Base-by-base conservation (phyloP, 2,329 filamentous ascomycete species). In the Ophiocordyceps sinensis region DNA sequence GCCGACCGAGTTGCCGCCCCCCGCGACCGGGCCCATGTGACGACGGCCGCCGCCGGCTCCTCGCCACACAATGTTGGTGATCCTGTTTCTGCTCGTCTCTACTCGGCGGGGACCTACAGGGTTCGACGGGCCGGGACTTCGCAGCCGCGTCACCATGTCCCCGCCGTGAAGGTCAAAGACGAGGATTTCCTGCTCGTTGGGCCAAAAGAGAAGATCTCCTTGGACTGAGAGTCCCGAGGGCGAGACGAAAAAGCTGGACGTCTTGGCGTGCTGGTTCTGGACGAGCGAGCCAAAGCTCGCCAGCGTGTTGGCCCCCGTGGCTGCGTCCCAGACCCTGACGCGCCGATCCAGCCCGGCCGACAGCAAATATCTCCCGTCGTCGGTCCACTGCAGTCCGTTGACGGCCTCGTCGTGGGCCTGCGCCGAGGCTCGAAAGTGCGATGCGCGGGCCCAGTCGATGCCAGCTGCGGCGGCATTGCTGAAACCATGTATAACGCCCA, bases 261-360 rank as follows among this genome's bases (percentile, higher is more conserved):
- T 78, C 17, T 72, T 73, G 5, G 80, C 65, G 49, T 73, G 78
- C 48, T 65, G 70, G 56, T 95, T 95, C 51, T 79, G 81, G 34
- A 95, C 71, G 26, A 79, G 71, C 1, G 88, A 84, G 0, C 87
- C 87, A 54, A 95, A 96, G 57, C 82, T 88, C 0, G 83, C 84
- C 6, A 95, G 74, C 0, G 85, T 93, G 58, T 96, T 95, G 15
- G 82, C 82, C 2, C 87, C 86, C 0, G 77, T 85, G 0, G 70
- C 70, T 2, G 83, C 76, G 55, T 94, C 75, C 89, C 89, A 96
- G 1, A 95, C 84, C 5, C 88, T 75, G 46, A 96, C 80, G 9
- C 82, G 76, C 38, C 84, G 72, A 56, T 96, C 91, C 43, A 93
- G 82, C 0, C 87, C 88, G 2, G 84, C 74, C 1, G 83, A 86